phyloP scores from a whole-genome alignment of 2,329 filamentous ascomycete genomes.

The Aspergillus pseudoterreus region DNA sequence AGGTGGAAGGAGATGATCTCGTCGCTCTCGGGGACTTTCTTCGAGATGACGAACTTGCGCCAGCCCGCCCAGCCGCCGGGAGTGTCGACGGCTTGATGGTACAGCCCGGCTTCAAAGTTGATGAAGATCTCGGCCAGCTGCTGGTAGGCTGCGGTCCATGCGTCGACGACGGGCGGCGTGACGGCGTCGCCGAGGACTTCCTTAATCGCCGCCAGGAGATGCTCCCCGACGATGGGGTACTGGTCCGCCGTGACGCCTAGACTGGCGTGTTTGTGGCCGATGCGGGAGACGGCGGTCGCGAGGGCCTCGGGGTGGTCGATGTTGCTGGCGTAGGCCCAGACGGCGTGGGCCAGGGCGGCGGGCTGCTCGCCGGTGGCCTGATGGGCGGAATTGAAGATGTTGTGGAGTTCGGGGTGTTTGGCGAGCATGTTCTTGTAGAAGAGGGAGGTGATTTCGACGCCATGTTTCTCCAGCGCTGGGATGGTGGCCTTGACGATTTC shows the following conservation, averaged over 20 bases:
- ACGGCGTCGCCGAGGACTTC: slow-evolving; percentile 64
- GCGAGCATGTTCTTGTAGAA: slow-evolving; percentile 66
- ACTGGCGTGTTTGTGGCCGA: slow-evolving; percentile 70
- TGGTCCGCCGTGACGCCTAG: slow-evolving; percentile 64
- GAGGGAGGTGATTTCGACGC: slow-evolving; percentile 60
- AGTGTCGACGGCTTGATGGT: slow-evolving; percentile 33
- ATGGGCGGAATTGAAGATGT: slow-evolving; percentile 67
- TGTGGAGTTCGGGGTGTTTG: slow-evolving; percentile 59
- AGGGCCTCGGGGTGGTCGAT: slow-evolving; percentile 64
- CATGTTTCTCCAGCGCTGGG: slow-evolving; percentile 62
- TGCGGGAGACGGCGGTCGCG: slow-evolving; percentile 56
- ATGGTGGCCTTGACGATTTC: slow-evolving; percentile 64
- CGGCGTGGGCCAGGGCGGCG: slow-evolving; percentile 62
- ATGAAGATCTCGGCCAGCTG: slow-evolving; percentile 68
- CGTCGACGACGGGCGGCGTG: slow-evolving; percentile 58
- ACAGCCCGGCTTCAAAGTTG: slow-evolving; percentile 58
- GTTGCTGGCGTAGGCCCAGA: slow-evolving; percentile 67
- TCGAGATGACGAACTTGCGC: slow-evolving; percentile 60
- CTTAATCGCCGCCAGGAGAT: slow-evolving; percentile 63
- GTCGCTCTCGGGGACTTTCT: slow-evolving; percentile 61
- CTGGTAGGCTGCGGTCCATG: slow-evolving; percentile 68
- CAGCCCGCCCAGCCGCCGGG: slow-evolving; percentile 56
- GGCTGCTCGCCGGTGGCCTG: slow-evolving; percentile 65
- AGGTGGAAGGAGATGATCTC: slow-evolving; percentile 69
- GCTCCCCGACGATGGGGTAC: slow-evolving; percentile 64